These are phyloP conservation scores for Perkinsus marinus DNA, from an alignment of 169 alveolate species.

Conservation along the genomic window DNA sequence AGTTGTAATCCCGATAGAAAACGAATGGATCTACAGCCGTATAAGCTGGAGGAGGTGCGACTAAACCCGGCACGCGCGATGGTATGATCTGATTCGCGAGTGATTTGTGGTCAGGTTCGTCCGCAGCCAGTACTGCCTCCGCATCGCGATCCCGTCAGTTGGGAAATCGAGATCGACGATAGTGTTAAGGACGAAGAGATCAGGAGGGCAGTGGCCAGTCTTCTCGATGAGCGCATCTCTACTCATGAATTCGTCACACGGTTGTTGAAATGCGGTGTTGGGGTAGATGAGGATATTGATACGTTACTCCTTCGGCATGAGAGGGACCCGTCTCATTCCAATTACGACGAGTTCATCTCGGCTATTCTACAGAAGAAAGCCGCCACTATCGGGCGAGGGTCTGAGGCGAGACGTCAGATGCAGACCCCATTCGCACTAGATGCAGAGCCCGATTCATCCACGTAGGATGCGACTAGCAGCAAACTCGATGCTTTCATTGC, in stretches of 20 bases:
- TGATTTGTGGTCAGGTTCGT: background rate
- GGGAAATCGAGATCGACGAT: background rate
- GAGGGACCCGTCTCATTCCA: background rate
- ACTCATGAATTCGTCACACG: background rate
- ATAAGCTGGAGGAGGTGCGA: background rate
- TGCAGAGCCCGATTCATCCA: background rate
- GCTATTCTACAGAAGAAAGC: background rate
- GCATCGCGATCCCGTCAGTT: background rate
- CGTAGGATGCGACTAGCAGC: background rate
- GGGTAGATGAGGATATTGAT: background rate
- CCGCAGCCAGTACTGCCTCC: background rate
- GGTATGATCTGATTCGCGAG: background rate
- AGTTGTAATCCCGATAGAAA: background rate
- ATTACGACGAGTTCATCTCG: background rate
- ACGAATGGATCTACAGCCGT: background rate
- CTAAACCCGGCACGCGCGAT: background rate
- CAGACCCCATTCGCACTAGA: background rate
- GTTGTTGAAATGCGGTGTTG: background rate
- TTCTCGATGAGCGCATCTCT: background rate
- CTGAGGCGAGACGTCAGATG: background rate
- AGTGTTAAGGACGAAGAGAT: background rate
- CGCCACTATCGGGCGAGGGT: background rate
- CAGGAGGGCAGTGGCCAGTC: background rate
- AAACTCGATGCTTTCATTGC: too few species aligned
- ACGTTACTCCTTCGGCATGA: background rate